A percentile compares a stretch with the other conserved stretches of the same genome.
Conservation (phyloP, 192 early-diverging fungal genomes). For the Backusella circina region DNA sequence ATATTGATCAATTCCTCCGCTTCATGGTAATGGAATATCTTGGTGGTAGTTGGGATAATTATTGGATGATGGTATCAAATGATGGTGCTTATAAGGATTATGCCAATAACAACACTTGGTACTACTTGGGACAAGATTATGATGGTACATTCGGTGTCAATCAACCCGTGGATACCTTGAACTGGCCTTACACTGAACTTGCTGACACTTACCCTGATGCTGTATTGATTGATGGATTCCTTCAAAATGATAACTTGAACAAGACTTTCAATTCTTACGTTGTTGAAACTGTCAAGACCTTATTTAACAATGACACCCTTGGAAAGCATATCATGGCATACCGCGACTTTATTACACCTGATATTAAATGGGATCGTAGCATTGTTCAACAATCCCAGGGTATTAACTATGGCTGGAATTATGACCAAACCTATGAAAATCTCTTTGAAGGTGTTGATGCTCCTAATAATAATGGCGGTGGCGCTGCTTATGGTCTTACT, state of each 20-base stretch:
- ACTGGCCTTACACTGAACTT: conserved; percentile 31
- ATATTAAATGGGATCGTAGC: conserved; percentile 46
- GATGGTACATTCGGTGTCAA: conserved; percentile 50
- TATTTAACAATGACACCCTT: conserved; percentile 45
- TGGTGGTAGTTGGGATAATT: conserved; percentile 44
- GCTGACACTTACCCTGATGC: conserved; percentile 26
- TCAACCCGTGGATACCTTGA: conserved; percentile 12
- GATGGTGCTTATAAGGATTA: conserved; percentile 41
- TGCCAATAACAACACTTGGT: conserved; percentile 30
- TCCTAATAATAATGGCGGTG: conserved; percentile 21
- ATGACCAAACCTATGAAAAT: conserved; percentile 31
- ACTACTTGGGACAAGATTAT: conserved; percentile 45
- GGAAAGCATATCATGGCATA: conserved; percentile 35
- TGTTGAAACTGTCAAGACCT: conserved; percentile 30
- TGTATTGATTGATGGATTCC: conserved; percentile 42
- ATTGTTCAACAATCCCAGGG: conserved; percentile 39
- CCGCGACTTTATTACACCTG: conserved; percentile 40
- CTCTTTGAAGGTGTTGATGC: conserved; percentile 19
- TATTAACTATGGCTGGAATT: conserved; percentile 41
- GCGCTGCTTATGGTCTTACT: conserved; percentile 37
- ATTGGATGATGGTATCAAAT: conserved; percentile 44
- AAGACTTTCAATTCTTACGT: conserved; percentile 41
- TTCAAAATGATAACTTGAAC: conserved; percentile 33
- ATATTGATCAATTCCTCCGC: conserved; percentile 39
- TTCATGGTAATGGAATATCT: conserved; percentile 50